These are phyloP conservation scores for Aeschynomene evenia DNA, from an alignment of 306 rosid genomes.

Conservation along the genomic window DNA sequence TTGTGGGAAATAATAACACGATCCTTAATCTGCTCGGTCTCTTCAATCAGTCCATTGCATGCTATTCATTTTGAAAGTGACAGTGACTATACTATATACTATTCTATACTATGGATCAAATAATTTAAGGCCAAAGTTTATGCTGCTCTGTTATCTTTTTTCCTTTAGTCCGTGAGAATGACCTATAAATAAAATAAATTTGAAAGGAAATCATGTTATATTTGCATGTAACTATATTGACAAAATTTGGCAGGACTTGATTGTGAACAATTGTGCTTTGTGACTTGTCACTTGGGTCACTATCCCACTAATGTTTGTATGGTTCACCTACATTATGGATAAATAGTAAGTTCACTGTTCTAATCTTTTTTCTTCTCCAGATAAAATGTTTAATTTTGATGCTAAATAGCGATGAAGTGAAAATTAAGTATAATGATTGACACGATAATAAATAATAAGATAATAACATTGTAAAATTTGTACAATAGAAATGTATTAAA, in stretches of 20 bases:
- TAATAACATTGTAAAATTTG: no score
- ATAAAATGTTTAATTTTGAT: no score
- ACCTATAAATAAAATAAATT: neutral
- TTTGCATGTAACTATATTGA: neutral
- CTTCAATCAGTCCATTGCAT: neutral
- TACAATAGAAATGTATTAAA: no score
- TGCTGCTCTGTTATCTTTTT: neutral
- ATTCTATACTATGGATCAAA: neutral
- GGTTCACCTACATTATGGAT: neutral
- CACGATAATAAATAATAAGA: no score
- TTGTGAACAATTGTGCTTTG: neutral
- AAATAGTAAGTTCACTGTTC: neutral
- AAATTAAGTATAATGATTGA: no score
- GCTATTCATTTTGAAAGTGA: neutral
- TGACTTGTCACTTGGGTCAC: neutral
- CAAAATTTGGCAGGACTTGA: neutral
- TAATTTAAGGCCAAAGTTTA: neutral
- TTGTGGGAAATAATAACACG: no score
- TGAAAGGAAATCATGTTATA: neutral
- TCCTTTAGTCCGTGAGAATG: neutral
- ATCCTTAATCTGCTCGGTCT: neutral
- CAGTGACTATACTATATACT: neutral
- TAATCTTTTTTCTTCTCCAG: no score
- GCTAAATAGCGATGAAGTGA: no score
- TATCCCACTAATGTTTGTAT: neutral